A percentile compares a stretch with the other conserved stretches of the same genome.
Conservation (phyloP, 78 protist genomes). For the Guillardia theta region DNA sequence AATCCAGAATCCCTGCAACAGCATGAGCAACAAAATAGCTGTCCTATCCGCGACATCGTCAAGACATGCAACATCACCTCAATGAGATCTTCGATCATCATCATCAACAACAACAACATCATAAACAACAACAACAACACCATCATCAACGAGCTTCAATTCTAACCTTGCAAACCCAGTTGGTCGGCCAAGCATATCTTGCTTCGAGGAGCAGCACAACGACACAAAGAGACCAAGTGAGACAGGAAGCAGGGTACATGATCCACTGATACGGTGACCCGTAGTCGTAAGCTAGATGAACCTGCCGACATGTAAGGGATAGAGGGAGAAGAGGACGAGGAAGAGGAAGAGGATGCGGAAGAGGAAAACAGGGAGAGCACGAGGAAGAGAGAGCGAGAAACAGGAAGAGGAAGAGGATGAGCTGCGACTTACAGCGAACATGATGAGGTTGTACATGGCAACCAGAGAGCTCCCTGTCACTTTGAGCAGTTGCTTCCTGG, state of each 20-base stretch:
- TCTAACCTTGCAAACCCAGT: no score
- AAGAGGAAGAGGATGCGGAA: neutral
- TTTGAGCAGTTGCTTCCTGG: neutral
- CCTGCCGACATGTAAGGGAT: conserved; percentile 28
- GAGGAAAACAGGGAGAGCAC: neutral
- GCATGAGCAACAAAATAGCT: no score
- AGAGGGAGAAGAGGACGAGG: no score
- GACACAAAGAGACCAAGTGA: neutral
- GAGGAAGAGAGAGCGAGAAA: neutral
- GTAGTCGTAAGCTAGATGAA: conserved; percentile 18
- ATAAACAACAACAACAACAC: no score
- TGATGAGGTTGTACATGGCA: conserved; percentile 4
- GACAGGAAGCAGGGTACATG: neutral
- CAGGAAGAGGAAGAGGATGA: neutral
- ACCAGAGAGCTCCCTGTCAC: neutral
- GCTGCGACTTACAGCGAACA: neutral
- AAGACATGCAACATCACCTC: no score
- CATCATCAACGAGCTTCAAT: no score
- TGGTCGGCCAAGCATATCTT: neutral
- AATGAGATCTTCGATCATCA: no score
- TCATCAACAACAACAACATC: no score
- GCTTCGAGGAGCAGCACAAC: neutral
- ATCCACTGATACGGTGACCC: conserved; percentile 36
- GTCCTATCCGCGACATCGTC: no score
- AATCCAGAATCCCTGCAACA: no score